These are phyloP conservation scores for Orbilia javanica DNA, from an alignment of 2,329 filamentous ascomycete genomes.

Conservation along the genomic window DNA sequence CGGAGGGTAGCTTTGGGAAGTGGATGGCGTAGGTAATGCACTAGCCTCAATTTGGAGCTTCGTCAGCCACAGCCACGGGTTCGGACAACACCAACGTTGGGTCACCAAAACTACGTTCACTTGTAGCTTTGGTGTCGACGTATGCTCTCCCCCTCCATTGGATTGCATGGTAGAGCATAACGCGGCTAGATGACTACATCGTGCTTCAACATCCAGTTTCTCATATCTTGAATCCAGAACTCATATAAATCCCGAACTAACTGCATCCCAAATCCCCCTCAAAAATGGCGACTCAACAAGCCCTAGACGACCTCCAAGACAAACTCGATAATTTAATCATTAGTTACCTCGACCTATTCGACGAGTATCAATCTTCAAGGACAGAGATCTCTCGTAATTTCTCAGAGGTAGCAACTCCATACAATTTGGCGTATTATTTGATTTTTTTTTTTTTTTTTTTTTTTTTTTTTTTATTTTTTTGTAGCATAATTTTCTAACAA, in stretches of 20 bases:
- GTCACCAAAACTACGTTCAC: too few species aligned
- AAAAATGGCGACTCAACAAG: constrained; percentile 35
- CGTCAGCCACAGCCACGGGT: constrained; percentile 44
- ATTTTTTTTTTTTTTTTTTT: constrained; percentile 60
- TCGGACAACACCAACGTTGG: constrained; percentile 37
- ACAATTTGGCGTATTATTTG: constrained; percentile 58
- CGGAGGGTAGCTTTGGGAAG: constrained; percentile 48
- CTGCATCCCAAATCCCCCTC: too few species aligned
- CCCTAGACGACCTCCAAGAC: constrained; percentile 62
- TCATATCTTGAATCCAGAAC: neutral
- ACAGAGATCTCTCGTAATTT: constrained; percentile 62
- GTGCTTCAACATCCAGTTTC: neutral
- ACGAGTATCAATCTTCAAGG: constrained; percentile 66
- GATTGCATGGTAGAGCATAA: too few species aligned
- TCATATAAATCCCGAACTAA: neutral
- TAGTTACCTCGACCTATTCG: constrained; percentile 66
- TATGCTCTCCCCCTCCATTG: neutral
- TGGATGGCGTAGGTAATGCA: constrained; percentile 30
- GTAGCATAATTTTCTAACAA: constrained; percentile 18
- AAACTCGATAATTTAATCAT: constrained; percentile 66
- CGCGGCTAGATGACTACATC: constrained; percentile 1
- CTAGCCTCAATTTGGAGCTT: constrained; percentile 29
- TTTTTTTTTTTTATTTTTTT: too few species aligned
- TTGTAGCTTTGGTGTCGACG: neutral
- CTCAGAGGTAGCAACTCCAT: neutral